Percentiles rank a stretch among this genome's conserved stretches.
Conservation (phyloP, 2,329 filamentous ascomycete genomes). For the Fusarium subglutinans region DNA sequence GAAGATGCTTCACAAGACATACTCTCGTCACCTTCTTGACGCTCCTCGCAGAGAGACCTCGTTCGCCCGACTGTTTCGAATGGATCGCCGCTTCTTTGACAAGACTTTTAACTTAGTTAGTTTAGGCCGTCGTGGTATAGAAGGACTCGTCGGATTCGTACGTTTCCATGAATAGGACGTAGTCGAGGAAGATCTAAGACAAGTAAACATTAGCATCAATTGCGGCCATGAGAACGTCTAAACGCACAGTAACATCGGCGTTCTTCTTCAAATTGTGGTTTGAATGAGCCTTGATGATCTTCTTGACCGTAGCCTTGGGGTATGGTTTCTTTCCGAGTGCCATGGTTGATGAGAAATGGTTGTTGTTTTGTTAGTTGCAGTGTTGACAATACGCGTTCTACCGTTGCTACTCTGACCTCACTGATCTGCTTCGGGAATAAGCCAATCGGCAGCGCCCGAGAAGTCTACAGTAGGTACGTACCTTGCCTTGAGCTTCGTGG, state of each 20-base stretch:
- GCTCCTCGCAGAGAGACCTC: conserved; percentile 76
- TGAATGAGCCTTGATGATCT: conserved; percentile 89
- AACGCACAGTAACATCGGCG: conserved; percentile 79
- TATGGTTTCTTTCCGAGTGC: conserved; percentile 75
- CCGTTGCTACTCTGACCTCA: conserved; percentile 37
- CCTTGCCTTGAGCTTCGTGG: not conserved
- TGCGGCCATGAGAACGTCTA: conserved; percentile 19
- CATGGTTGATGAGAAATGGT: conserved; percentile 39
- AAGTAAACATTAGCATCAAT: conserved; percentile 38
- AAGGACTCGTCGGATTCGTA: conserved; percentile 43
- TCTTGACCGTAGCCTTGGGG: conserved; percentile 84
- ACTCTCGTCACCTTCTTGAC: conserved; percentile 82
- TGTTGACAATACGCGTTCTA: conserved; percentile 40
- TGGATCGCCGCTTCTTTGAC: conserved; percentile 83
- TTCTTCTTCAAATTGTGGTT: conserved; percentile 84
- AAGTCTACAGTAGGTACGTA: conserved; percentile 36
- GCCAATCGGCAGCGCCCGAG: conserved; percentile 41
- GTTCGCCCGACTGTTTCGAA: conserved; percentile 78
- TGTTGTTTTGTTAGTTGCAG: conserved; percentile 20
- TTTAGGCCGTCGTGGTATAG: not conserved
- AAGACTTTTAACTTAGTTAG: conserved; percentile 59
- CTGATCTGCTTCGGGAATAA: conserved; percentile 9
- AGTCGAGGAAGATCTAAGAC: conserved; percentile 82
- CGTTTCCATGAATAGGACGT: conserved; percentile 81
- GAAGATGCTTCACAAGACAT: conserved; percentile 43